Conservation (phyloP, 768 basidiomycete species). For the Boletales sp. region DNA sequence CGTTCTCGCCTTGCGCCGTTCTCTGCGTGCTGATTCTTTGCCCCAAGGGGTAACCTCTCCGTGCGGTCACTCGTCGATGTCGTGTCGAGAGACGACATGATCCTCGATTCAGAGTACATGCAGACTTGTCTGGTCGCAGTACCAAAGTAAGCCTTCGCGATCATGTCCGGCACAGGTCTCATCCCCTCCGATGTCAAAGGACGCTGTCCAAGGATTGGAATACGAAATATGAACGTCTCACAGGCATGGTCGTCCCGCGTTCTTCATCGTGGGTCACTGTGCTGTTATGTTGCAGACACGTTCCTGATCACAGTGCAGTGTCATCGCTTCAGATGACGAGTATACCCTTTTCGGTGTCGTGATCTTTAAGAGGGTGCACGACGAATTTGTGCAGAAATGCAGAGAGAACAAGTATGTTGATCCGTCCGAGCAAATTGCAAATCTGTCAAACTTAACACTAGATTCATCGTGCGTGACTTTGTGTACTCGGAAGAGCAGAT, state of each 20-base stretch:
- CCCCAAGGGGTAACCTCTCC: constrained; percentile 86
- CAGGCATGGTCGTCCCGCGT: constrained; percentile 89
- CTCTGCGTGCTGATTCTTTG: constrained; percentile 1
- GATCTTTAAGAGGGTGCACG: constrained; percentile 86
- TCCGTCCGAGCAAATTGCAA: not conserved
- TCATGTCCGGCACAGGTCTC: constrained; percentile 1
- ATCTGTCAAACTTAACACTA: constrained; percentile 4
- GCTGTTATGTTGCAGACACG: constrained; percentile 10
- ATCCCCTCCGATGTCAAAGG: constrained; percentile 39
- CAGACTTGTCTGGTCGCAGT: constrained; percentile 92
- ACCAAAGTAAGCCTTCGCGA: constrained; percentile 64
- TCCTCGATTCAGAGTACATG: constrained; percentile 89
- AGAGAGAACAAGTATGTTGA: constrained; percentile 83
- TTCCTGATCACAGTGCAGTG: constrained; percentile 40
- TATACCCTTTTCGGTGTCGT: constrained; percentile 83
- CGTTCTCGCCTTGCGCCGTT: constrained; percentile 19
- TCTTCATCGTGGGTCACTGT: constrained; percentile 66
- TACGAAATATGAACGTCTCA: constrained; percentile 80
- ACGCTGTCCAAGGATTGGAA: constrained; percentile 85
- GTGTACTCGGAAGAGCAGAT: constrained; percentile 80
- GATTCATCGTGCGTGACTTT: constrained; percentile 95
- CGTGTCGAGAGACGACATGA: constrained; percentile 75
- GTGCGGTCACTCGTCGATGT: constrained; percentile 83
- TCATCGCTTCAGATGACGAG: constrained; percentile 83
- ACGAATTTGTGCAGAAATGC: constrained; percentile 91